Percentiles rank a stretch among this genome's conserved stretches.
Evolutionary conservation across 202 grass and related monocot genomes (phyloP).

Genomic region (Musa balbisiana): DNA sequence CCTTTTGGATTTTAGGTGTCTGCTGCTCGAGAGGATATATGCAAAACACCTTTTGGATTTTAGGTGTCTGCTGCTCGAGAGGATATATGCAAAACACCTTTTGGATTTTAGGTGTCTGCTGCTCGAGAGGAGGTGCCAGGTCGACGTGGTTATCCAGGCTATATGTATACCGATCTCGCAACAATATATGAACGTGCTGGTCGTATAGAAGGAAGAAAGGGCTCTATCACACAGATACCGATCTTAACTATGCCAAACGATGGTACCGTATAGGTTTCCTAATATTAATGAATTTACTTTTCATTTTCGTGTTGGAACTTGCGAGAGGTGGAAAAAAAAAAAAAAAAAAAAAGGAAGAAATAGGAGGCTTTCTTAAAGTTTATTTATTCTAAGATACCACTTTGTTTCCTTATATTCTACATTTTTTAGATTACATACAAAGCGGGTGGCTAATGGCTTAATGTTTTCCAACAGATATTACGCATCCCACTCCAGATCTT

Average conservation of each 20-base stretch:
- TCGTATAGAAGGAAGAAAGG: slow-evolving; percentile 87
- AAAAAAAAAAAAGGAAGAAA: too few species aligned
- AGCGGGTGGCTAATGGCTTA: neutral
- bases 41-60: neutral
- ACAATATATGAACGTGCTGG: slow-evolving; percentile 97
- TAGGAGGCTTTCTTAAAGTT: too few species aligned
- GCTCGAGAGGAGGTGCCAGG: slow-evolving; percentile 94
- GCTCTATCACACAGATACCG: slow-evolving; percentile 94
- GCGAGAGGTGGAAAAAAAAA: too few species aligned
- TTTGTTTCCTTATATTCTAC: neutral
- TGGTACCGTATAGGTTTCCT: slow-evolving; percentile 30
- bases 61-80: slow-evolving; percentile 96
- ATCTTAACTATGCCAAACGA: slow-evolving; percentile 99
- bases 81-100: slow-evolving; percentile 19
- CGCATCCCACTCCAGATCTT: slow-evolving; percentile 91
- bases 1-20: slow-evolving; percentile 47
- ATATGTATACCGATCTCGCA: slow-evolving; percentile 97
- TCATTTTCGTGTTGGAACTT: too few species aligned
- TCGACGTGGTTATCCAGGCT: slow-evolving; percentile 97
- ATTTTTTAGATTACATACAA: neutral
- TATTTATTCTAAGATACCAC: neutral
- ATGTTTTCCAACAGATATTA: slow-evolving; percentile 41
- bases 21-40: slow-evolving; percentile 77
- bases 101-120: slow-evolving; percentile 63
- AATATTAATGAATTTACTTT: too few species aligned